Evolutionary conservation across 129 eudicot genomes (phyloP), one percentile per base, ranked within the genome.

Genomic region (Smallanthus sonchifolius): DNA sequence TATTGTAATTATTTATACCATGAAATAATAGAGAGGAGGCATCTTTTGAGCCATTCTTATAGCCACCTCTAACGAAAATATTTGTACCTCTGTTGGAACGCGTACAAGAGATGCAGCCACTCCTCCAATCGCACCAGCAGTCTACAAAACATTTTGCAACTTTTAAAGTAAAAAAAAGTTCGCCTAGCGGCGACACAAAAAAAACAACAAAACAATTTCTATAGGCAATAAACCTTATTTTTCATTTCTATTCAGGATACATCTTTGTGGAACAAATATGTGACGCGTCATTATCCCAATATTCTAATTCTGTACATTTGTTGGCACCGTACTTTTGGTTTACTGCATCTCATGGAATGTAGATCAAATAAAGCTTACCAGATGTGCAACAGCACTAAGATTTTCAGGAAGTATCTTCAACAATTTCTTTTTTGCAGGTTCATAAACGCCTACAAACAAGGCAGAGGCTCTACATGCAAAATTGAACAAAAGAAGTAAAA

Each of bases 61-160:
- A n/a, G n/a, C n/a, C n/a, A 59, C 56, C 24, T 24, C 6, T 44
- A 45, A 32, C 32, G 35, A 74, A 39, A 51, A 34, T 63, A 30
- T 10, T 30, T 20, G 47, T 79, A 91, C 99, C 89, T 95, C 99
- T 17, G 99, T 95, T 39, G 99, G 99, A 74, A 91, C 99, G 13
- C 99, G 97, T 57, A 91, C 86, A 13, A 86, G 87, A 80, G 99
- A 95, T 82, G 99, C 99, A 70, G 97, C 94, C 68, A 95, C 48
- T 65, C 99, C 97, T 73, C 97, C 99, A 56, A 87, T 62, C 20
- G 94, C 99, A 78, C 97, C 97, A 16, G 97, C 96, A 49, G 96
- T 87, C 99, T 95, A 83, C 83, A 83, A 16, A 68, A 74, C 48
- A 75, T 72, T 71, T 45, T 36, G 32, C 62, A 69, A 62, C 30